Evolutionary conservation across 2,329 filamentous ascomycete species (phyloP), one percentile per base, ranked within the genome.

Genomic region (Fusarium sp.): DNA sequence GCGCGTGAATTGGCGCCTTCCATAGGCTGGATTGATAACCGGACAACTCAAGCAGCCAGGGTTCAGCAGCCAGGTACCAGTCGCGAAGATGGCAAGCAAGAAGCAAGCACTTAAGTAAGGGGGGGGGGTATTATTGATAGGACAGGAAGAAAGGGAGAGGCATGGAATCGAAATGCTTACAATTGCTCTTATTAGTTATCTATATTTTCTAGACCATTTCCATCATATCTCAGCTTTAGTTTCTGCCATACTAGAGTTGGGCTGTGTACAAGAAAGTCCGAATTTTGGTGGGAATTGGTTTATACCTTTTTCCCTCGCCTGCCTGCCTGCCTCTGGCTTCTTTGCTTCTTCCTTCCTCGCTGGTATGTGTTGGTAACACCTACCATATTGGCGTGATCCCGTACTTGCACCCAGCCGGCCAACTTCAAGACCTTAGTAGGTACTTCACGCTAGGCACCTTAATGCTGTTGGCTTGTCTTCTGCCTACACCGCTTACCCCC

Each of bases 401-500:
- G 38, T 38, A 39, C 31, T 15, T 50, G 25, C 32, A 32, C 32
- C 53, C 49, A 59, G 32, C 49, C 36, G 61, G 46, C 57, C 61
- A 41, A 33, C 9, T 62, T 37, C 25, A 31, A 57, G 61, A 35
- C 61, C 27, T 51, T 27, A 43, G n/a, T 19, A 19, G 19, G 19
- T 19, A 19, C 19, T 19, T 19, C 4, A 19, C 19, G 4, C 19
- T 19, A 19, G 19, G 19, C 4, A 19, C 19, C 19, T 15, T 60
- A 50, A 33, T 6, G 19, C 19, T 57, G 48, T 62, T 57, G 52
- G 61, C 35, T 57, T 38, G 29, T 19, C 45, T 38, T 17, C 33
- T 31, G n/a, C 15, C 35, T 38, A 57, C 56, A 64, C 61, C 61
- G 61, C 58, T 45, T 45, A 17, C 36, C n/a, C 17, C 38, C 38